These are phyloP conservation scores for Cadophora sp. DNA, from an alignment of 2,329 filamentous ascomycete genomes.

Conservation along the genomic window DNA sequence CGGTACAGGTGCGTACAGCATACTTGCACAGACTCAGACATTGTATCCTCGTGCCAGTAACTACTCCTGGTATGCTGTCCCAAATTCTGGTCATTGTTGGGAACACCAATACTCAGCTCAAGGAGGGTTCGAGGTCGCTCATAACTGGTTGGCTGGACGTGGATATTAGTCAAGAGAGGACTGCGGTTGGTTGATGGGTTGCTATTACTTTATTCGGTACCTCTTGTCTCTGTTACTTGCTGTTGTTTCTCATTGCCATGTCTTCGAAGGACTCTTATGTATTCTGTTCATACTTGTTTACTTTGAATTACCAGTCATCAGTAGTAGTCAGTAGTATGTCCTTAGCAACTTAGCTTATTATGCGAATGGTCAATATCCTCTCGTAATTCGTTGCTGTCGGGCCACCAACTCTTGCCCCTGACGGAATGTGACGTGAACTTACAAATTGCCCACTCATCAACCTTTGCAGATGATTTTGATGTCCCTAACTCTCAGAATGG, in stretches of 20 bases:
- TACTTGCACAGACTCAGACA: constrained; percentile 22
- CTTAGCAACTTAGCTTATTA: neutral
- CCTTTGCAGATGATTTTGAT: too few species aligned
- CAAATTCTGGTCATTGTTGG: constrained; percentile 32
- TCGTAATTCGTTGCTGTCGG: neutral
- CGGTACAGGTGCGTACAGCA: constrained; percentile 17
- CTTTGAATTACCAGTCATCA: neutral
- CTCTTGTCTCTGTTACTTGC: neutral
- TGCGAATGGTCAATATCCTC: neutral
- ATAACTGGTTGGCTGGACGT: constrained; percentile 26
- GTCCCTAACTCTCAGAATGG: too few species aligned
- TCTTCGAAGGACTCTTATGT: constrained; percentile 1
- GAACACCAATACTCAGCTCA: constrained; percentile 26
- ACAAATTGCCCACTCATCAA: too few species aligned
- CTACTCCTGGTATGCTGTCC: constrained; percentile 28
- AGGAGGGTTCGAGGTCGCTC: constrained; percentile 24
- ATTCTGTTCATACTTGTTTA: constrained; percentile 8
- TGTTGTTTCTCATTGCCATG: constrained; percentile 1
- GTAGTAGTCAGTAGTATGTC: neutral
- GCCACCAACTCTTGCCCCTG: too few species aligned
- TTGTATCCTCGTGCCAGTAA: constrained; percentile 27
- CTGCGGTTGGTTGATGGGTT: neutral
- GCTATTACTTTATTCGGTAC: neutral
- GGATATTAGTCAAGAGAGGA: constrained; percentile 23
- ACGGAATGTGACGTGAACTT: too few species aligned